Evolutionary conservation across 2,329 filamentous ascomycete species (phyloP), one percentile per base, ranked within the genome.

Genomic region (Cadophora luteo-olivacea): DNA sequence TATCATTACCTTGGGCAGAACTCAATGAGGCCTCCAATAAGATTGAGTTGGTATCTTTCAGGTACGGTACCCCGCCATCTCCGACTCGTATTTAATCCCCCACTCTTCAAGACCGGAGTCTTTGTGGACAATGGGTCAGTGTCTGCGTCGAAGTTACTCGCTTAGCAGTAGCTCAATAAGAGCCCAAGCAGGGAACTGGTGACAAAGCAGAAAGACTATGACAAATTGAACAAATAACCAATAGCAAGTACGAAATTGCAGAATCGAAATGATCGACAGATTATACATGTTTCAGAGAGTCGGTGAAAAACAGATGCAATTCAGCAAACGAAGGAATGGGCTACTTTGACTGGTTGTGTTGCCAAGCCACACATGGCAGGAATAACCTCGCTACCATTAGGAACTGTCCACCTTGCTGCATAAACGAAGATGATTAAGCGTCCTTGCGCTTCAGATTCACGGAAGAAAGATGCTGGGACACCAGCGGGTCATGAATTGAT

Each of bases 401-500:
- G 8, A 6, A 19, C 25, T 7, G 36, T 9, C 19, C 57, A 60
- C 11, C 6, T 38, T 8, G 5, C 36, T 41, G 36, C 57, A 60
- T 60, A 60, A 45, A 60, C 57, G 57, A 60, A 22, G 57, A 60
- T 60, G n/a, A 60, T 60, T 60, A 60, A 60, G 57, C 33, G 4
- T 36, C 9, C n/a, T 60, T 25, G 36, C 36, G 24, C 12, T 24
- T 11, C 12, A 19, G 33, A 8, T 16, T 41, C 12, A 16, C 4
- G 2, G 19, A 22, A 29, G 22, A 38, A 3, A 16, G 19, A 25
- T 3, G 24, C 2, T n/a, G 19, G n/a, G 9, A 24, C 1, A 38
- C 11, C n/a, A 58, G 22, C 11, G 9, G 33, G n/a, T 24, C 55
- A 45, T 60, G 3, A 25, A 22, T n/a, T 45, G 11, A 12, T 60